Evolutionary conservation across 768 basidiomycete species (phyloP).

Genomic region (Lentinula aciculospora): DNA sequence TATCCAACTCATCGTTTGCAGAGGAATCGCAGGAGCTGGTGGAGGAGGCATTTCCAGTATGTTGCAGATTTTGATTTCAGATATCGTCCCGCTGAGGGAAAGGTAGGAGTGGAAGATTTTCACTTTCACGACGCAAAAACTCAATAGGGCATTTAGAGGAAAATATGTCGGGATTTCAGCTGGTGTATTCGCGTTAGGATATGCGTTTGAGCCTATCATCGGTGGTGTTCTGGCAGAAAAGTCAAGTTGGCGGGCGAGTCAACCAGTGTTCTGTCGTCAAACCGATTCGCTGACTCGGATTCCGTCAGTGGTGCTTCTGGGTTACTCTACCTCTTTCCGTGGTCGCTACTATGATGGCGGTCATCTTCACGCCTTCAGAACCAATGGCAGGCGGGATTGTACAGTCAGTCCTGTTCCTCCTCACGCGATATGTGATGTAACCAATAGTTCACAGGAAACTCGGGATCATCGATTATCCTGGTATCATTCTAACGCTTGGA

Average conservation of each 20-base stretch:
- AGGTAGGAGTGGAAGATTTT: constrained; percentile 29
- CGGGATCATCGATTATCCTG: constrained; percentile 62
- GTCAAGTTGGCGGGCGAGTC: constrained; percentile 52
- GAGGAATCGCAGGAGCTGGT: constrained; percentile 64
- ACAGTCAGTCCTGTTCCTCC: constrained; percentile 22
- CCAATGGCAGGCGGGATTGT: constrained; percentile 55
- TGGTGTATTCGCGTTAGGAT: constrained; percentile 50
- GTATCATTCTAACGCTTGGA: constrained; percentile 48
- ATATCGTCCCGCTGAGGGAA: constrained; percentile 68
- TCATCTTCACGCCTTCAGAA: constrained; percentile 61
- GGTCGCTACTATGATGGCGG: constrained; percentile 48
- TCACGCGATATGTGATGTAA: not conserved
- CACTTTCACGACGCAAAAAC: not conserved
- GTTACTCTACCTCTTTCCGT: constrained; percentile 59
- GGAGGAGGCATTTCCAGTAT: constrained; percentile 69
- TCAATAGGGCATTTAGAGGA: constrained; percentile 33
- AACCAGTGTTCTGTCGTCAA: not conserved
- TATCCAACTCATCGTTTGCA: constrained; percentile 60
- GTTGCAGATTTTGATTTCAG: constrained; percentile 66
- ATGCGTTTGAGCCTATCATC: constrained; percentile 60
- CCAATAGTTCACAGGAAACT: constrained; percentile 42
- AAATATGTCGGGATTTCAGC: constrained; percentile 78
- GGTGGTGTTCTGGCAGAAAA: constrained; percentile 62
- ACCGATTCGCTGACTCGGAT: not conserved
- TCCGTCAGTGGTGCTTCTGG: constrained; percentile 67